phyloP scores from a whole-genome alignment of 192 early-diverging fungal genomes.

The Pilobolus umbonatus region DNA sequence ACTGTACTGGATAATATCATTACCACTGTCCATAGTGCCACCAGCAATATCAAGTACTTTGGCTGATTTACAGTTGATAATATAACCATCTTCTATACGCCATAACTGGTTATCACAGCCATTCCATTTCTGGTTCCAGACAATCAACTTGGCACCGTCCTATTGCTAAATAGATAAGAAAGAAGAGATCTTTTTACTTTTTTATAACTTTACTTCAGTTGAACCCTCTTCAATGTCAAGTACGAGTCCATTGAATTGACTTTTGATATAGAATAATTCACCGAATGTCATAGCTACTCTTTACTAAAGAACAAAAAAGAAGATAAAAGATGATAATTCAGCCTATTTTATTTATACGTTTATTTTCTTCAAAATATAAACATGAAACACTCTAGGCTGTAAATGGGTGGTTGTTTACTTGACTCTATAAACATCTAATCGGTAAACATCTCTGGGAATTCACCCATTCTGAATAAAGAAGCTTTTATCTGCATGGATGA shows the following conservation, averaged over 20 bases:
- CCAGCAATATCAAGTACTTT: slow-evolving; percentile 23
- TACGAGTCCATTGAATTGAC: too few species aligned
- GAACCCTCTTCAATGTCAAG: slow-evolving; percentile 19
- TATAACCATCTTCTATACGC: too few species aligned
- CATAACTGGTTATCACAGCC: slow-evolving; percentile 17
- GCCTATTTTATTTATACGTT: background rate
- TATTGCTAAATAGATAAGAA: background rate
- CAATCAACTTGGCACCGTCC: slow-evolving; percentile 20
- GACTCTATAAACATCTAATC: background rate
- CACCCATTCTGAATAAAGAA: background rate
- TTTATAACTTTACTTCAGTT: slow-evolving; percentile 2
- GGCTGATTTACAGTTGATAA: slow-evolving; percentile 21
- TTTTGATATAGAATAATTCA: slow-evolving; percentile 14
- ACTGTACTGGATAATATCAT: slow-evolving; percentile 14
- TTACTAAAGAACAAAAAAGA: background rate
- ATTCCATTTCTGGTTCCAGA: slow-evolving; percentile 12
- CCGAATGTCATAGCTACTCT: slow-evolving; percentile 4
- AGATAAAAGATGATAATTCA: background rate
- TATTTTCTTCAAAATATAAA: background rate
- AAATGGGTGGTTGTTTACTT: too few species aligned
- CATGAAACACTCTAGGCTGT: background rate
- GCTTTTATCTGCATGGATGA: background rate
- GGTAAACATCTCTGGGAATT: background rate
- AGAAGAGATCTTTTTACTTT: background rate
- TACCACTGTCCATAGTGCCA: slow-evolving; percentile 8